Conservation (phyloP, 179 eudicot genomes). For the Gypsophila paniculata region DNA sequence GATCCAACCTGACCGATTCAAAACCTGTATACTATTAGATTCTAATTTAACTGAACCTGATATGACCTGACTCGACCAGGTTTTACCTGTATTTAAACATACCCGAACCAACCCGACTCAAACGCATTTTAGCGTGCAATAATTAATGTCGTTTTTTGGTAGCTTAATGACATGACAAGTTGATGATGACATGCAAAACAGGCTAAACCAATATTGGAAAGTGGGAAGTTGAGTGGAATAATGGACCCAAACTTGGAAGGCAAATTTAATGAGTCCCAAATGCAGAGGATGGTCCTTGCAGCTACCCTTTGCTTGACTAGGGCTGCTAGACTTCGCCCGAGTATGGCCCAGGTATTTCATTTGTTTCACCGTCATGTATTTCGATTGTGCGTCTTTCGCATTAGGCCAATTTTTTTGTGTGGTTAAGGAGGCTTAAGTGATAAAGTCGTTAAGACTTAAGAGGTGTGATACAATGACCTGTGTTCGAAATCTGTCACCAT, state of each 20-base stretch:
- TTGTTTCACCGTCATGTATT: neutral
- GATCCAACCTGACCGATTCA: too few relatives aligned
- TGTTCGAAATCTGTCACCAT: too few relatives aligned
- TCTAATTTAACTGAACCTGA: too few relatives aligned
- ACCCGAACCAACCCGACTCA: too few relatives aligned
- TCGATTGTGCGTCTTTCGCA: neutral
- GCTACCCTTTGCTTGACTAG: slow-evolving; percentile 76
- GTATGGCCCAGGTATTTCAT: slow-evolving; percentile 61
- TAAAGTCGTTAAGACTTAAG: too few relatives aligned
- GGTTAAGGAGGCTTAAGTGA: neutral
- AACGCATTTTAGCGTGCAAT: neutral
- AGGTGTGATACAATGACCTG: too few relatives aligned
- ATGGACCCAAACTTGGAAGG: slow-evolving; percentile 57
- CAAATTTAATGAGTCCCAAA: slow-evolving; percentile 42
- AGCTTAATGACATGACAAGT: neutral
- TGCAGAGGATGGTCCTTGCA: slow-evolving; percentile 71
- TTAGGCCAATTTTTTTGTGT: neutral
- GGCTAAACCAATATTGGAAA: slow-evolving; percentile 68
- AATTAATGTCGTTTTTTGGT: neutral
- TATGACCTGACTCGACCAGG: too few relatives aligned
- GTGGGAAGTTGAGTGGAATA: slow-evolving; percentile 48
- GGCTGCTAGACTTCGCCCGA: slow-evolving; percentile 79
- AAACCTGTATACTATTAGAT: too few relatives aligned
- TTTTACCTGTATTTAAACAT: too few relatives aligned
- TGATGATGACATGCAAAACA: slow-evolving; percentile 23